Conservation (phyloP, 352 stramenopile genomes). For the Pythium diclinum region DNA sequence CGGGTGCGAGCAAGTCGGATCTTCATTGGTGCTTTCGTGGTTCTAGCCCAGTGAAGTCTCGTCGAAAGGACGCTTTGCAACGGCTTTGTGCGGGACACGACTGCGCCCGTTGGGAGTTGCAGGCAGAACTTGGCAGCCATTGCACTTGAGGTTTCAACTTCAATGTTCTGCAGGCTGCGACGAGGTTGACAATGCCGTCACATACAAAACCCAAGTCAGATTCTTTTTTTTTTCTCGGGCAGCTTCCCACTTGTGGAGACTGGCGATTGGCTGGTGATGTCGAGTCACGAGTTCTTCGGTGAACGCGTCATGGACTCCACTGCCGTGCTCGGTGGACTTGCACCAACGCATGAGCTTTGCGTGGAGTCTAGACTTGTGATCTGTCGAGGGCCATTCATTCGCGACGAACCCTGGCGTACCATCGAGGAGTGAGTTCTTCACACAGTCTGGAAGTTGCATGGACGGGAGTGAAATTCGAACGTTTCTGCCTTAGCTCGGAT, state of each 20-base stretch:
- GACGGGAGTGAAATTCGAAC: not conserved
- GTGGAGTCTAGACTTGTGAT: too few species aligned
- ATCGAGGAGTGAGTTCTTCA: not conserved
- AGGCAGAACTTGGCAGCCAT: too few species aligned
- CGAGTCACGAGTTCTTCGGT: not conserved
- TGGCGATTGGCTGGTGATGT: not conserved
- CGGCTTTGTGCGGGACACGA: not conserved
- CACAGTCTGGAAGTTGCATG: not conserved
- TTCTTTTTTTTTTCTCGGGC: slow-evolving; percentile 18
- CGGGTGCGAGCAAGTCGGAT: not conserved
- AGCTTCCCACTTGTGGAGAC: slow-evolving; percentile 11
- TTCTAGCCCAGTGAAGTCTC: too few species aligned
- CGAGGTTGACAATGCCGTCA: not conserved
- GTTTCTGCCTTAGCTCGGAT: not conserved
- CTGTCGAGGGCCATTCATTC: too few species aligned
- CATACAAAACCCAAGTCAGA: slow-evolving; percentile 20
- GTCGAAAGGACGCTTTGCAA: not conserved
- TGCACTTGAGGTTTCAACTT: slow-evolving; percentile 1
- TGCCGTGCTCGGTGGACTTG: too few species aligned
- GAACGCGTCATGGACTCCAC: not conserved
- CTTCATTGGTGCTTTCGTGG: not conserved
- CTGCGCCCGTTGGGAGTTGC: too few species aligned
- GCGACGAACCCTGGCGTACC: too few species aligned
- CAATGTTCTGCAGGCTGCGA: not conserved
- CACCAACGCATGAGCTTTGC: too few species aligned